phyloP scores from a whole-genome alignment of 176 grass and related monocot species.

The Avena atlantica region DNA sequence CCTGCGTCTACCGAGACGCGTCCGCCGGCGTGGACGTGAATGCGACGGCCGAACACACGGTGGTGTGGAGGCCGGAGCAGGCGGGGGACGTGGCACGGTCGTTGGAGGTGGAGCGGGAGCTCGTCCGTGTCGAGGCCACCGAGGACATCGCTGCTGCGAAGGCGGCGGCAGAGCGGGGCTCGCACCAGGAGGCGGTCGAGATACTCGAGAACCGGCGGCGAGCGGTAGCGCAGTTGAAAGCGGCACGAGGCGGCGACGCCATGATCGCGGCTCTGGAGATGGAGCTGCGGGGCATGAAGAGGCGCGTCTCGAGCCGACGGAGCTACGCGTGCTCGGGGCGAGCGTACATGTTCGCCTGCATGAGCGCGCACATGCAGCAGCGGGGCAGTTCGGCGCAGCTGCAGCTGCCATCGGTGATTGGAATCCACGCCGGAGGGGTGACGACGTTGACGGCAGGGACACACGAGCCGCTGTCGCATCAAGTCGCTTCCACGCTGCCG shows the following conservation, averaged over 20 bases:
- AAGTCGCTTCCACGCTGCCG: neutral
- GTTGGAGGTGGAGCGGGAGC: conserved; percentile 50
- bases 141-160: conserved; percentile 42
- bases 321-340: conserved; percentile 25
- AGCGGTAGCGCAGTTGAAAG: conserved; percentile 33
- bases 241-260: conserved; percentile 30
- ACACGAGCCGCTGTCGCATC: neutral
- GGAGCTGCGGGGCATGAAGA: conserved; percentile 28
- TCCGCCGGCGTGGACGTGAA: neutral
- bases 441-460: neutral
- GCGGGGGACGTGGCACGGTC: conserved; percentile 4
- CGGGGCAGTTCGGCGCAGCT: neutral
- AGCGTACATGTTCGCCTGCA: conserved; percentile 40
- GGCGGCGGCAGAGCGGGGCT: conserved; percentile 38
- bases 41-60: neutral
- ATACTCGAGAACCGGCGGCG: conserved; percentile 45
- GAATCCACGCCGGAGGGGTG: neutral
- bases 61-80: too few species aligned
- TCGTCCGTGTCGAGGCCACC: conserved; percentile 34
- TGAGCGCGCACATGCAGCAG: conserved; percentile 49
- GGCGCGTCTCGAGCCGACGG: conserved; percentile 30
- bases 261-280: conserved; percentile 1
- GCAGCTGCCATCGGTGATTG: conserved; percentile 15
- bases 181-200: conserved; percentile 27
- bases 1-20: conserved; percentile 41